Percentiles rank a stretch among this genome's conserved stretches.
These are phyloP conservation scores for Coemansia sp. DNA, from an alignment of 192 early-diverging fungal species.

Conservation along the genomic window DNA sequence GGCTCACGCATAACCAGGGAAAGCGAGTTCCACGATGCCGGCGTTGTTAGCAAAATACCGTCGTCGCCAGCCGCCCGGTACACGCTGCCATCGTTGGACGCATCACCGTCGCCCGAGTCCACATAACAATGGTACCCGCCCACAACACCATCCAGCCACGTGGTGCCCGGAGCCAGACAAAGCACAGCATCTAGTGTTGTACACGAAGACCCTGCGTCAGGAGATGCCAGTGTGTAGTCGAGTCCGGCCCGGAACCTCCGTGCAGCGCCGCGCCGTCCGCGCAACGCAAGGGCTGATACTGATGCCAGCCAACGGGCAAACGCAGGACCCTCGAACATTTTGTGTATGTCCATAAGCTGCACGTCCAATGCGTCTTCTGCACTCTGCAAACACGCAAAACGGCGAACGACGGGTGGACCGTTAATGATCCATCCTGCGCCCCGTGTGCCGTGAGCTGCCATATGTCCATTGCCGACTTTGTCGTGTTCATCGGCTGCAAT, in stretches of 20 bases:
- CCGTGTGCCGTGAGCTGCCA: constrained; percentile 62
- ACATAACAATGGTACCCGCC: constrained; percentile 82
- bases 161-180: constrained; percentile 50
- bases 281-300: constrained; percentile 55
- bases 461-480: constrained; percentile 32
- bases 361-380: constrained; percentile 14
- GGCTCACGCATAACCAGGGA: constrained; percentile 68
- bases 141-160: constrained; percentile 61
- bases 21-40: constrained; percentile 65
- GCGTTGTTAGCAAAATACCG: constrained; percentile 66
- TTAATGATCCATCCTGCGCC: constrained; percentile 56
- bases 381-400: constrained; percentile 56
- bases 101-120: constrained; percentile 65
- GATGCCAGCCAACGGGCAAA: constrained; percentile 62
- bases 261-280: constrained; percentile 52
- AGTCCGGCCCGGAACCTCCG: constrained; percentile 77
- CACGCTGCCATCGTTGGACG: constrained; percentile 59
- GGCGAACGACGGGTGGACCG: constrained; percentile 66
- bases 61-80: constrained; percentile 64
- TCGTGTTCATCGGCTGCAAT: constrained; percentile 53
- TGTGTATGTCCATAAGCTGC: constrained; percentile 30
- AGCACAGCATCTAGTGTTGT: constrained; percentile 64
- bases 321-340: constrained; percentile 24
- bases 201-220: constrained; percentile 33
- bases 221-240: constrained; percentile 76